phyloP scores from a whole-genome alignment of 2,329 filamentous ascomycete genomes.

The Nothophoma quercina region DNA sequence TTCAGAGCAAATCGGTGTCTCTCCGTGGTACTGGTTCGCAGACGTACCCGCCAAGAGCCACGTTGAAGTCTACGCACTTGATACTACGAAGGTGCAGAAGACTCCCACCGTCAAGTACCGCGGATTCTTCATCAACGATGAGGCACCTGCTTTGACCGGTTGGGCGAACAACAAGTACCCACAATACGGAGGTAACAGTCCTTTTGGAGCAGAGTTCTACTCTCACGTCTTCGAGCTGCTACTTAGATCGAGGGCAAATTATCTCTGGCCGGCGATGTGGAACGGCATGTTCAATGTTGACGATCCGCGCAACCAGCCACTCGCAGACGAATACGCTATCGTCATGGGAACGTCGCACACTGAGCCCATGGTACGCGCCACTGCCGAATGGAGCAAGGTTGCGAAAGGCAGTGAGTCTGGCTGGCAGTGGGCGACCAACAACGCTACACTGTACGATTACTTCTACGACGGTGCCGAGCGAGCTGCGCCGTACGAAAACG shows the following conservation, averaged over 20 bases:
- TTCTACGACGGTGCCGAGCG: constrained; percentile 72
- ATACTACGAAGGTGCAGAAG: constrained; percentile 63
- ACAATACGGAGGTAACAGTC: constrained; percentile 52
- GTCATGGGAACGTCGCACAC: constrained; percentile 77
- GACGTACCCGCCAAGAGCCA: constrained; percentile 65
- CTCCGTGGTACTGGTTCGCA: constrained; percentile 74
- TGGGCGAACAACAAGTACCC: constrained; percentile 68
- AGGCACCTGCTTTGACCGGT: constrained; percentile 71
- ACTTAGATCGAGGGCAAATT: constrained; percentile 74
- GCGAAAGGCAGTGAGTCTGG: constrained; percentile 58
- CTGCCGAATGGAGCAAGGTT: constrained; percentile 58
- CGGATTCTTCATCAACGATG: constrained; percentile 75
- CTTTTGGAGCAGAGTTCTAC: constrained; percentile 69
- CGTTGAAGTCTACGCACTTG: constrained; percentile 63
- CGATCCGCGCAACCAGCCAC: constrained; percentile 70
- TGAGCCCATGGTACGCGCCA: constrained; percentile 72
- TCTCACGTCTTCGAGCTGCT: constrained; percentile 74
- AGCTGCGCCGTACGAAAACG: constrained; percentile 69
- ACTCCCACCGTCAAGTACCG: constrained; percentile 72
- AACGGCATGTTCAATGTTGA: constrained; percentile 76
- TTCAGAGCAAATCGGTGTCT: constrained; percentile 76
- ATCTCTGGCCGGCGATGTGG: constrained; percentile 78
- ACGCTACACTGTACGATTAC: constrained; percentile 71
- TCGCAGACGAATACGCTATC: constrained; percentile 76
- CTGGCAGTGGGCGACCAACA: constrained; percentile 76